These are phyloP conservation scores for Paramecium octaurelia DNA, from an alignment of 73 alveolate species.

Conservation along the genomic window DNA sequence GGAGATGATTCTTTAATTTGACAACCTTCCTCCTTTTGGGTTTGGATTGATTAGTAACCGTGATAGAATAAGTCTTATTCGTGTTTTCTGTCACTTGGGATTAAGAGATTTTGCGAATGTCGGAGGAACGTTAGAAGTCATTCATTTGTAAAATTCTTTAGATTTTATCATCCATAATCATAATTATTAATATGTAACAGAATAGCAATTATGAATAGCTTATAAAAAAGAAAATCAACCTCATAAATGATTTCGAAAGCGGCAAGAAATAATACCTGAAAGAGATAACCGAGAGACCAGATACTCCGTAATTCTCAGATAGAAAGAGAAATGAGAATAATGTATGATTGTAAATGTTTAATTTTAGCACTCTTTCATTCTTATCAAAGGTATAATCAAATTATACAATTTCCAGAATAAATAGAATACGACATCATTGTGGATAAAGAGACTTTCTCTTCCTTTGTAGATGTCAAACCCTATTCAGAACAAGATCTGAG, in stretches of 20 bases:
- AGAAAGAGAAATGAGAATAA: not conserved
- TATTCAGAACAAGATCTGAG: not conserved
- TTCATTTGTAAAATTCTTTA: not conserved
- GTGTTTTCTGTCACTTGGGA: not conserved
- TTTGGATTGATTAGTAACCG: not conserved
- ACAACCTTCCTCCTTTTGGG: not conserved
- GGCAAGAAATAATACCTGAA: not conserved
- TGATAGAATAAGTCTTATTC: not conserved
- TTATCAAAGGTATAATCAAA: not conserved
- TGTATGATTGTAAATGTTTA: not conserved
- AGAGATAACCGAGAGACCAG: not conserved
- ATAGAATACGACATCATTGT: not conserved
- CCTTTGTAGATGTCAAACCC: not conserved
- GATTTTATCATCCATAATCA: not conserved
- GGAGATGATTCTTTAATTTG: not conserved
- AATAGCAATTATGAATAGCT: not conserved
- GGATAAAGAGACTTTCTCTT: not conserved
- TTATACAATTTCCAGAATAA: not conserved
- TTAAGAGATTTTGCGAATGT: not conserved
- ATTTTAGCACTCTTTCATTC: not conserved
- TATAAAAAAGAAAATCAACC: not conserved
- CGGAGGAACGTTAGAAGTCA: not conserved
- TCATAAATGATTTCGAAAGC: not conserved
- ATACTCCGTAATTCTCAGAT: slow-evolving; percentile 46
- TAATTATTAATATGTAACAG: not conserved